phyloP scores from a whole-genome alignment of 768 basidiomycete genomes.

The Pilatotrama ljubarskyi region DNA sequence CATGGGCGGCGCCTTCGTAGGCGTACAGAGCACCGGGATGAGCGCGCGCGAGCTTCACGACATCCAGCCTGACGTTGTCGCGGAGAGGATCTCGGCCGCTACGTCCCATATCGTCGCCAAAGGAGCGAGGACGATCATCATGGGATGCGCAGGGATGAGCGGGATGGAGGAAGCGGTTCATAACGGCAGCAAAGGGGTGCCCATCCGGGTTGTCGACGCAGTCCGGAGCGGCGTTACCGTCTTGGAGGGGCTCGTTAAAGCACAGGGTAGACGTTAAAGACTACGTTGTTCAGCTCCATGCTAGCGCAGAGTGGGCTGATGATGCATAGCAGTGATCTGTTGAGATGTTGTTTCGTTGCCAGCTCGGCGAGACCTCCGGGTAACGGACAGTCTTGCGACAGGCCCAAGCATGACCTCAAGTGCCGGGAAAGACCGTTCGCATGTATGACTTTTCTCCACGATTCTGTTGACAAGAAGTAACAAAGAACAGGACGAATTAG shows the following conservation, averaged over 20 bases:
- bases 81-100: conserved; percentile 28
- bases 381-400: no score
- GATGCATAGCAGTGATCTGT: no score
- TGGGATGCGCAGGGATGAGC: conserved; percentile 30
- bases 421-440: no score
- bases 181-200: conserved; percentile 8
- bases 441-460: no score
- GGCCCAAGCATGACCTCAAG: no score
- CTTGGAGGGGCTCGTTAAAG: conserved; percentile 20
- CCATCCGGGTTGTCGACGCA: conserved; percentile 22
- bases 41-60: conserved; percentile 37
- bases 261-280: background rate
- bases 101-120: conserved; percentile 26
- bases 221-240: conserved; percentile 23
- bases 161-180: conserved; percentile 27
- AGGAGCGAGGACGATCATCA: conserved; percentile 23
- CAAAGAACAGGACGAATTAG: no score
- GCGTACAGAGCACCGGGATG: conserved; percentile 36
- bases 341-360: no score
- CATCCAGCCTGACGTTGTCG: conserved; percentile 25
- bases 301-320: no score
- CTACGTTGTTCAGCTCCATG: no score
- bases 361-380: no score
- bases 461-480: no score
- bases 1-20: conserved; percentile 28